Percentiles rank a stretch among this genome's conserved stretches.
phyloP scores from a whole-genome alignment of 2,329 filamentous ascomycete genomes.

The Pestalotiopsis sp. region DNA sequence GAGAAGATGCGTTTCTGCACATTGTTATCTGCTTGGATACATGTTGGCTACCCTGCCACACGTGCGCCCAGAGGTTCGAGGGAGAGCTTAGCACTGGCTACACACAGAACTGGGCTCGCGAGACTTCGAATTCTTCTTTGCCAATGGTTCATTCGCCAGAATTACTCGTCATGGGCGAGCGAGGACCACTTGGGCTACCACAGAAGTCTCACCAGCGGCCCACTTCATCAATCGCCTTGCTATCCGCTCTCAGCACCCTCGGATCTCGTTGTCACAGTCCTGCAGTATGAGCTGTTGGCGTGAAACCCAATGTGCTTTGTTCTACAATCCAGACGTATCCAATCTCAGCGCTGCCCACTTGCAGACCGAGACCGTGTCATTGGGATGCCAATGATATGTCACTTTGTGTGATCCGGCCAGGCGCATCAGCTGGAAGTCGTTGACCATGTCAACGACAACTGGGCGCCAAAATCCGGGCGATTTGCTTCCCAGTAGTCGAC shows the following conservation, averaged over 20 bases:
- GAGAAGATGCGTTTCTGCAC: conserved; percentile 31
- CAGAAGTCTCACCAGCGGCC: conserved; percentile 45
- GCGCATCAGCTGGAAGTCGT: conserved; percentile 58
- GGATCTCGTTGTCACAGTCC: conserved; percentile 26
- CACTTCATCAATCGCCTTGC: conserved; percentile 37
- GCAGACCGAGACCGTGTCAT: conserved; percentile 44
- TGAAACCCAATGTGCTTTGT: conserved; percentile 23
- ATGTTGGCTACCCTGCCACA: conserved; percentile 22
- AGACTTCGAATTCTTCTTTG: conserved; percentile 36
- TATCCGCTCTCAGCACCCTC: conserved; percentile 48
- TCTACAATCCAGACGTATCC: conserved; percentile 26
- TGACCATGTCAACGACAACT: conserved; percentile 44
- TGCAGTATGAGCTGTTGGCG: conserved; percentile 22
- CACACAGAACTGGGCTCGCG: conserved; percentile 48
- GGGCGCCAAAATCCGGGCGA: conserved; percentile 51
- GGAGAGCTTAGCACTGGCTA: conserved; percentile 50
- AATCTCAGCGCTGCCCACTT: conserved; percentile 28
- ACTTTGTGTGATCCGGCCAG: conserved; percentile 54
- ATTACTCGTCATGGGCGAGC: conserved; percentile 40
- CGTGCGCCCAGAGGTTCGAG: conserved; percentile 31
- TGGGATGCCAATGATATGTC: conserved; percentile 48
- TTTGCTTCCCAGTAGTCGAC: conserved; percentile 29
- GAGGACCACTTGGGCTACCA: conserved; percentile 45
- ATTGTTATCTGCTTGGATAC: conserved; percentile 19
- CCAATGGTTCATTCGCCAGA: conserved; percentile 43